Evolutionary conservation across 208 protist genomes (phyloP).

Genomic region (Trypanosoma scelopori): DNA sequence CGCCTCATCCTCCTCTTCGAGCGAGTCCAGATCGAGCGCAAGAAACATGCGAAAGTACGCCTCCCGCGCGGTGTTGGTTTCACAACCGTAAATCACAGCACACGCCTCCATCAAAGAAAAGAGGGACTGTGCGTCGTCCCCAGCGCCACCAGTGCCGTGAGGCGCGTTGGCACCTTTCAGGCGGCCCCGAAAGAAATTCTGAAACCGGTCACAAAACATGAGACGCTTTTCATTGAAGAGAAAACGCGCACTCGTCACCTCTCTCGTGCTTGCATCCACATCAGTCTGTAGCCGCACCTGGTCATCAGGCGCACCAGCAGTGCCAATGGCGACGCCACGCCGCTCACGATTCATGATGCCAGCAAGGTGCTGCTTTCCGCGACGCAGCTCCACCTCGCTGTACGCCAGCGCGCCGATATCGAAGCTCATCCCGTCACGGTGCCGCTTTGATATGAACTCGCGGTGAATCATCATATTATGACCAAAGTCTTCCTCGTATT

Average conservation of each 20-base stretch:
- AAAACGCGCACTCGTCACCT: slow-evolving; percentile 73
- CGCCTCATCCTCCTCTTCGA: slow-evolving; percentile 51
- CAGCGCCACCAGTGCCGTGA: slow-evolving; percentile 3
- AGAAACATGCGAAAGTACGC: slow-evolving; percentile 71
- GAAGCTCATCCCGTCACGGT: slow-evolving; percentile 57
- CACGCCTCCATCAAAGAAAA: slow-evolving; percentile 90
- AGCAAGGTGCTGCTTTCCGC: slow-evolving; percentile 62
- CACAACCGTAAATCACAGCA: slow-evolving; percentile 81
- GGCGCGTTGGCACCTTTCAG: slow-evolving; percentile 17
- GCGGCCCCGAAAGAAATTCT: slow-evolving; percentile 58
- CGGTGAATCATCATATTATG: slow-evolving; percentile 85
- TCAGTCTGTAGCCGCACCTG: slow-evolving; percentile 64
- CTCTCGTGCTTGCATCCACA: slow-evolving; percentile 60
- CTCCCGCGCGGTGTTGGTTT: slow-evolving; percentile 55
- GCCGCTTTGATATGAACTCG: slow-evolving; percentile 73
- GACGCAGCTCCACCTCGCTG: slow-evolving; percentile 69
- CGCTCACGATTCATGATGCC: slow-evolving; percentile 80
- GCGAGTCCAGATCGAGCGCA: slow-evolving; percentile 60
- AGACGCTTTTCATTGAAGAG: slow-evolving; percentile 81
- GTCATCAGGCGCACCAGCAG: slow-evolving; percentile 42
- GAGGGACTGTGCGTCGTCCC: slow-evolving; percentile 49
- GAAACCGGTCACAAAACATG: slow-evolving; percentile 86
- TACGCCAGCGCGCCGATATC: slow-evolving; percentile 66
- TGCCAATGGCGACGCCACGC: slow-evolving; percentile 47
- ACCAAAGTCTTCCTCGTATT: slow-evolving; percentile 89